Evolutionary conservation across 371 early-diverging fungal species (phyloP), one percentile per base, ranked within the genome.

Genomic region (Apophysomyces variabilis): DNA sequence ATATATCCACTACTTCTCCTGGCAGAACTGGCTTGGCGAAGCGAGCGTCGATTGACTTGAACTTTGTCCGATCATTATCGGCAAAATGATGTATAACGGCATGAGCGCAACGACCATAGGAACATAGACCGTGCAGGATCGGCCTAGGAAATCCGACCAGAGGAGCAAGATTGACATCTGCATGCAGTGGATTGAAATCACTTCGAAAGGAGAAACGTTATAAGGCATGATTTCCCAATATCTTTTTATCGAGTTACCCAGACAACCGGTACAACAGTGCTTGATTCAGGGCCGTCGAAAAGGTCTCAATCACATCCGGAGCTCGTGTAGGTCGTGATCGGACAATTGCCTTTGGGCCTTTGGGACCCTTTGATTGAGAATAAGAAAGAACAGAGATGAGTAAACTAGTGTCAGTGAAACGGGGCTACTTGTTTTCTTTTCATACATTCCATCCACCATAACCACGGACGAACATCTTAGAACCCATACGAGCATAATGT

Each of bases 11-110:
- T 1, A 85, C 84, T 66, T 87, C 79, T 12, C 91, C 92, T 18
- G 91, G 90, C 65, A 85, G 85, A 2, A 91, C 92, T 7, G 90
- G 92, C 12, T 81, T 75, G 7, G 89, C 86, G 69, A 90, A 91
- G 16, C 90, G 71, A n/a, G 85, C 90, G 3, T 77, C 69, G 68
- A 90, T 85, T 14, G 79, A 76, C 59, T 85, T 85, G 72, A 91
- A 84, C 1, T 79, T 73, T 14, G 62, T 47, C 7, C 84, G 78
- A 57, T 89, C 80, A 59, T 85, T 85, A 13, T 65, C 63, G 4
- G 76, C 90, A 66, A 86, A 75, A 39, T 76, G 66, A 66, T 86
- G 84, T 36, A 89, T 18, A 35, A 91, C 61, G 0, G 89, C 80
- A 62, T 86, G 80, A 1, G 84, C 88, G 47, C 84, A 72, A 65